Base-by-base conservation (phyloP, 2,329 filamentous ascomycete genomes). In the Botrytis pseudocinerea region DNA sequence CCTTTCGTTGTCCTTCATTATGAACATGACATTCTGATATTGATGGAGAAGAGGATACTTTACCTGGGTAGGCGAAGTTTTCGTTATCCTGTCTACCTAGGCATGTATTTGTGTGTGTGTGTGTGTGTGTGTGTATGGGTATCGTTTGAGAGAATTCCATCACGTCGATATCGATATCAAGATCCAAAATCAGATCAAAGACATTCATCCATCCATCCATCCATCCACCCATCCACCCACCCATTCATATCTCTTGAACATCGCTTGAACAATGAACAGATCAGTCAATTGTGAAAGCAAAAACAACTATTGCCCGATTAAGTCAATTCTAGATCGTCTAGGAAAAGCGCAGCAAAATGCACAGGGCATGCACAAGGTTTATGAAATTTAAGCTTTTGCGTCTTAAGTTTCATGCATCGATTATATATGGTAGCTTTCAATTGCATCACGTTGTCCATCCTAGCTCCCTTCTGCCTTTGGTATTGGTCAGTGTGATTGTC, bases 321-420 rank as follows among this genome's bases (percentile, higher is more conserved):
- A 57, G 65, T 22, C 42, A 42, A 28, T 44, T 44, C 38, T 57
- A 38, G 59, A 61, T 38, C 38, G 7, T 38, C 38, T 38, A 38
- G 59, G 18, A 40, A 61, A 57, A 57, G 16, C 14, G 51, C 28
- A 18, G 16, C 14, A 57, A 46, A 61, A 57, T 46, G 28, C 54
- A 59, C 40, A 35, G 54, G 22, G 40, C 22, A 59, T 44, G 18
- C 60, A 46, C 46, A 66, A 64, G 69, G 48, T 71, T 71, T 65
- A 51, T 51, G 22, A 44, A 63, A 71, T 65, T 54, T 71, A 54
- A 66, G 44, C 44, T 66, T 54, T 64, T 54, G 35, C 70, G 28
- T 63, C 35, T 65, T 32, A 66, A 66, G 69, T 71, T 71, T 65
- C 60, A 71, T 71, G 46, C 60, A 65, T 65, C 18, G 51, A 57